Base-by-base conservation (phyloP, 176 grass and related monocot genomes). In the Triticum timopheevii region DNA sequence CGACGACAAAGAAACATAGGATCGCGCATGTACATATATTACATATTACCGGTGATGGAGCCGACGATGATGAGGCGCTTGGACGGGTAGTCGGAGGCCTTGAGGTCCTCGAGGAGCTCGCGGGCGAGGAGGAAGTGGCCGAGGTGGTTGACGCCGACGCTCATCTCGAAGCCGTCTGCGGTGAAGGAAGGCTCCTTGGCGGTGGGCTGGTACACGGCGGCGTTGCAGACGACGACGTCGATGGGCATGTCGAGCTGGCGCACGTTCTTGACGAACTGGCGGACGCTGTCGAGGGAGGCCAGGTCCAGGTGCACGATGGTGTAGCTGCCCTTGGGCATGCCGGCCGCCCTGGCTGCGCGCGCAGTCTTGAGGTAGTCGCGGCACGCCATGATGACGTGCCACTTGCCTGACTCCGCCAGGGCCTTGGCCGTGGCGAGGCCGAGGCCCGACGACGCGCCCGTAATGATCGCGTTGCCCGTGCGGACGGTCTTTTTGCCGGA, bases 321-420 rank as follows among this genome's bases (percentile, higher is more conserved):
- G 85, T 87, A 99, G 88, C 89, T 96, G 20, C 82, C 97, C 85
- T 90, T 90, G 58, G 82, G 69, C 97, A 99, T 99, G 82, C 97
- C 97, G 33, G 89, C 90, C 35, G 94, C 85, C 88, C 92, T 96
- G 33, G 97, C 94, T 1, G 90, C 92, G 56, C 82, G 88, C 82
- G 93, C 86, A 27, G 92, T 86, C 97, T 99, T 99, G 84, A 99
- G 92, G 88, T 94, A 99, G 80, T 99, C 94, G n/a, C 97, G 97
- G 87, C 97, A 99, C 10, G 83, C 97, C 97, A 99, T 99, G 73
- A 99, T 85, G 64, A 99, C 94, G 72, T 99, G 88, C 94, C 97
- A 99, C 80, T 89, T 94, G 61, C 97, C 97, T 0, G 82, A 91
- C 82, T 99, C 97, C 19, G 94, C 88, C 42, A 99, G 90, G 8